Evolutionary conservation across 345 rosid species (phyloP), one percentile per base, ranked within the genome.

Genomic region (Trapa incisa): DNA sequence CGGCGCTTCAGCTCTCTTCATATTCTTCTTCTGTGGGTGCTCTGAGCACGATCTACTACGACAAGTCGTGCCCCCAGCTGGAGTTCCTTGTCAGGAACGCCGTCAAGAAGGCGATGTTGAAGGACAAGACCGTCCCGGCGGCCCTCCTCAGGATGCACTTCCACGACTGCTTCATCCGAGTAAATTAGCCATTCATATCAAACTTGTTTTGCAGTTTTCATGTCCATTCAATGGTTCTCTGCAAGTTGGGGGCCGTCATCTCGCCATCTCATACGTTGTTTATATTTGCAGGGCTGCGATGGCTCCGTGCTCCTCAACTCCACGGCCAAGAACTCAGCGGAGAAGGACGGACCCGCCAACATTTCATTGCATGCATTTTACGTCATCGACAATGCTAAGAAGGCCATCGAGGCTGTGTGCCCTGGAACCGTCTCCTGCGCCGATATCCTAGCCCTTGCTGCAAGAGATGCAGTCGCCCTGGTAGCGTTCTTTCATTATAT

Each of bases 261-360:
- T 22, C 29, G 29, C 0, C 29, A 22, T 45, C 12, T 7, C 43
- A 41, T 41, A 0, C 43, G 7, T 22, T 41, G 43, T 41, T 41
- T 41, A 41, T 41, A 22, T 41, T 3, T 8, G 7, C 17, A 92
- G 96, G 98, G 98, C 41, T 89, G 98, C 61, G 97, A 92, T 80
- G 97, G 72, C 52, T 92, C 97, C 9, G 93, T 89, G 74, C 78
- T 92, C 36, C 54, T 93, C 79, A 83, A 84, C 58, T 83, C 92
- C 0, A 86, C 80, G 71, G 89, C 87, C 2, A 81, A 80, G 45
- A 83, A 83, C 76, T 73, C 74, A 69, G 90, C 97, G 16, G 98
- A 89, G 77, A 92, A 92, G 72, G 97, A 86, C 68, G 96, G 93
- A n/a, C 96, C 96, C 70, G 96, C 97, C 29, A 86, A 93, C 70